Evolutionary conservation across 805 yeast genomes (phyloP), one percentile per base, ranked within the genome.

Genomic region (Saccharomycopsis malanga): DNA sequence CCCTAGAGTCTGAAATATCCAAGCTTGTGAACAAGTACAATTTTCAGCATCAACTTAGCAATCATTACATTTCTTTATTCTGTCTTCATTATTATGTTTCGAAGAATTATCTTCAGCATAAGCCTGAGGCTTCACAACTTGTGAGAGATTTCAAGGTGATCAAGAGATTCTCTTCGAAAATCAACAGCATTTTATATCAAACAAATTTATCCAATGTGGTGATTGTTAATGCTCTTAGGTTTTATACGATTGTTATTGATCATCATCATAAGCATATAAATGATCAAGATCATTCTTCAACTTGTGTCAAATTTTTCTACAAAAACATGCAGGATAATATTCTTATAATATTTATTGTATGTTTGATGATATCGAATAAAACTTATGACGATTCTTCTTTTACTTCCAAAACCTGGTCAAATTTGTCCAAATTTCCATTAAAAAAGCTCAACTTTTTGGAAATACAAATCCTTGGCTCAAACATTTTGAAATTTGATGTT

Each of bases 331-430:
- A 46, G 15, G 53, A 49, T 39, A 49, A 46, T 22, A 4, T 46
- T 9, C 22, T 46, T 9, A 35, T 46, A 5, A 53, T 44, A 18
- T 42, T 45, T 72, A 77, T 49, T 48, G 57, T 55, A 7, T 50
- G 61, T 15, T 47, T 61, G 48, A 60, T 61, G 61, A 40, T 55
- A 68, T 58, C 62, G 60, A 73, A 74, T 57, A 74, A 74, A 57
- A 60, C 70, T 20, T 64, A 60, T 49, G 75, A 74, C 56, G 79
- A 74, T 53, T 75, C 70, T 44, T 67, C 72, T 36, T 74, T 72
- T 51, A 72, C 77, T 2, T 61, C 71, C 54, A 72, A 72, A 53
- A 74, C 79, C 21, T 71, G 79, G 79, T 60, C 58, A 17, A 24
- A 58, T 57, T 35, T 69, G 60, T 48, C 66, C 64, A 51, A 51